Evolutionary conservation across 1,139 yeast genomes (phyloP), one percentile per base, ranked within the genome.

Genomic region (Pichia sp.): DNA sequence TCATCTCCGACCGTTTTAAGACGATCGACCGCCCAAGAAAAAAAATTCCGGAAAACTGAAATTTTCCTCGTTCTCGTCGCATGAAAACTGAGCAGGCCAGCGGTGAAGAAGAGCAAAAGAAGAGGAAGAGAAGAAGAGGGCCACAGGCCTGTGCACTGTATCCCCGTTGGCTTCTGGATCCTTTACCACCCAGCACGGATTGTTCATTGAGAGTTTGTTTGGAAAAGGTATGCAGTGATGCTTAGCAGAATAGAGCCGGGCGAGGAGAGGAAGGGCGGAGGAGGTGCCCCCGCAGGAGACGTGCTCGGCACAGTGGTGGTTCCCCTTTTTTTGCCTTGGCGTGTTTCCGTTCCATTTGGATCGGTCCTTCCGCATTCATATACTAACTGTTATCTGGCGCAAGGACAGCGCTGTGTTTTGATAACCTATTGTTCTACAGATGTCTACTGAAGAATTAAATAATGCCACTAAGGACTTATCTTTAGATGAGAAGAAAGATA

Each of bases 391-490:
- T 23, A 23, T 23, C 26, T 23, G 26, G 26, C 26, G 26, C 26
- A 23, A 23, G 26, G 26, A 23, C 16, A n/a, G 16, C 41, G 26
- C 26, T 23, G 26, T 23, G 26, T 11, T 36, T 36, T 13, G 29
- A 23, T 23, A 7, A 16, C 31, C 8, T 15, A 8, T 13, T 10
- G 36, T 8, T 29, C 19, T 44, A 15, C 15, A 61, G 61, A 66
- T 67, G 69, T 59, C 82, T 61, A 59, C 61, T 49, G 83, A 80
- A 72, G 85, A 81, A 73, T 74, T 81, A 69, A 70, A 75, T 64
- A 73, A 75, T 66, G 74, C 81, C 68, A 75, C 85, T 59, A 79
- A 79, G 66, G 80, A 77, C 52, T 74, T 81, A 69, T 71, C 81
- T 43, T 73, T 80, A 64, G 82, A 79, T 11, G 63, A 60, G 36